Base-by-base conservation (phyloP, 2,329 filamentous ascomycete species). In the Clonostachys rhizophaga region DNA sequence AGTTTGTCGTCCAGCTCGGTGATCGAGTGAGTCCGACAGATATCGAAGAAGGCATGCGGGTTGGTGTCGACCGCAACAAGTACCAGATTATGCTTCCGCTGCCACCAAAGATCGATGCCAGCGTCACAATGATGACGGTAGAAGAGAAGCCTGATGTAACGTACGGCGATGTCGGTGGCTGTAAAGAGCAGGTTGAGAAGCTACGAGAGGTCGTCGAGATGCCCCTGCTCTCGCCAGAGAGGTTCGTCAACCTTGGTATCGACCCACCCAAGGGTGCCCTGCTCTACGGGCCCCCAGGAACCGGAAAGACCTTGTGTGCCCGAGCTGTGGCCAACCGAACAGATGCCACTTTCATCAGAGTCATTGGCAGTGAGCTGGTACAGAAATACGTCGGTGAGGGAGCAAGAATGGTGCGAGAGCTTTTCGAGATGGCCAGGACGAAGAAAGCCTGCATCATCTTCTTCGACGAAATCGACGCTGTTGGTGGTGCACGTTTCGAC, bases 391-490 rank as follows among this genome's bases (percentile, higher is more conserved):
- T 99, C 16, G 94, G 94, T 65, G 94, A 99, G 68, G 94, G 94
- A 65, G 94, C 95, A 6, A 84, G 95, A 59, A 99, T 99, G 94
- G 94, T 99, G 17, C 86, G 94, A 60, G 94, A 99, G 73, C 81
- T 99, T 4, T 99, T 99, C 67, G 94, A 99, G 74, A 99, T 99
- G 94, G 94, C 94, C 10, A 85, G 94, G 58, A 97, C 94, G 48
- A 99, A 99, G 81, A 99, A 99, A 74, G 94, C 94, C 1, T 99
- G 94, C 70, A 99, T 99, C 65, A 99, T 99, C 72, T 99, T 99
- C 84, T 71, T 71, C 43, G 94, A 99, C 66, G 94, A 99, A 74
- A 94, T 97, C 52, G 92, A 97, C 67, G 92, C 92, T 43, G 89
- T 97, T 47, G 92, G 92, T 63, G 92, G 92, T 58, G 92, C 92